Percentiles rank a stretch among this genome's conserved stretches.
Evolutionary conservation across 2,329 filamentous ascomycete species (phyloP).

Genomic region (Hypoxylon sp.): DNA sequence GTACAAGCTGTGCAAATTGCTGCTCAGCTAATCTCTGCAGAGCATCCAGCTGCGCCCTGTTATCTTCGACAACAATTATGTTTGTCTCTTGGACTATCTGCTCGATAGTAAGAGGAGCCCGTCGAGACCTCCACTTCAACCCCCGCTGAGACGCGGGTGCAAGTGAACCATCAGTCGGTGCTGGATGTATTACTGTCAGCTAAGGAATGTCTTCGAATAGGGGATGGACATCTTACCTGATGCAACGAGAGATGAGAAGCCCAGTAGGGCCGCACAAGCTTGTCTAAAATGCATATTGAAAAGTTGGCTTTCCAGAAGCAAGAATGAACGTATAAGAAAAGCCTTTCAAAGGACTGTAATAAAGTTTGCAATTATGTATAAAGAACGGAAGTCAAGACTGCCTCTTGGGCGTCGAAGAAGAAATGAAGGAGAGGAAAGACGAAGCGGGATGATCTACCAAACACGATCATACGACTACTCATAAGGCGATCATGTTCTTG

Average conservation of each 20-base stretch:
- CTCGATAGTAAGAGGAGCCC: slow-evolving; percentile 50
- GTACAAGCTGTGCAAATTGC: slow-evolving; percentile 57
- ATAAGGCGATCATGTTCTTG: slow-evolving; percentile 43
- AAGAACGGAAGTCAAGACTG: slow-evolving; percentile 42
- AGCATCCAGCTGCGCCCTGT: slow-evolving; percentile 55
- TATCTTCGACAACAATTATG: slow-evolving; percentile 56
- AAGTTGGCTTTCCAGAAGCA: slow-evolving; percentile 48
- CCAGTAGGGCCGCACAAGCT: slow-evolving; percentile 44
- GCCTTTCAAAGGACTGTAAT: slow-evolving; percentile 49
- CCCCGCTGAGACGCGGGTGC: slow-evolving; percentile 37
- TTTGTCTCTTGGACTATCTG: slow-evolving; percentile 56
- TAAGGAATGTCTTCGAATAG: slow-evolving; percentile 8
- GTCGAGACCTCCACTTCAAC: slow-evolving; percentile 49
- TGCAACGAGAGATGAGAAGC: slow-evolving; percentile 45
- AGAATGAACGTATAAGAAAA: slow-evolving; percentile 47
- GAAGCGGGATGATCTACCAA: slow-evolving; percentile 43
- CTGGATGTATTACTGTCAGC: slow-evolving; percentile 41
- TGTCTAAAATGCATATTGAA: slow-evolving; percentile 45
- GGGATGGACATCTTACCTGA: slow-evolving; percentile 40
- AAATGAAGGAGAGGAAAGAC: slow-evolving; percentile 30
- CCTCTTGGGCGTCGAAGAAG: slow-evolving; percentile 41
- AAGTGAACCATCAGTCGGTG: slow-evolving; percentile 47
- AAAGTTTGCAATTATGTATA: slow-evolving; percentile 37
- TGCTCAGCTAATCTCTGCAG: slow-evolving; percentile 56
- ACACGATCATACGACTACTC: slow-evolving; percentile 39